Evolutionary conservation across 768 basidiomycete species (phyloP).

Genomic region (Russula virescens): DNA sequence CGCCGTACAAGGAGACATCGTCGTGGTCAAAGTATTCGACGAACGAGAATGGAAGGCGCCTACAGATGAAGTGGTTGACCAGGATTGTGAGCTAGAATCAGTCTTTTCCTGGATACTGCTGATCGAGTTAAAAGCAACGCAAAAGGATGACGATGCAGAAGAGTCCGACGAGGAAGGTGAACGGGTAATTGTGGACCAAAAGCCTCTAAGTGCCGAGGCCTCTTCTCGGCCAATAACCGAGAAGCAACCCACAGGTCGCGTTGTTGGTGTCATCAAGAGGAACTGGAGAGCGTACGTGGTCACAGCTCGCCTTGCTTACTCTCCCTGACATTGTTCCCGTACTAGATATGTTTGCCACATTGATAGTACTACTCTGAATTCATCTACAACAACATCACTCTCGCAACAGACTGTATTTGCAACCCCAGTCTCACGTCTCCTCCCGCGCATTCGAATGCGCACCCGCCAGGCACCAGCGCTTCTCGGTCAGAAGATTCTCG

Average conservation of each 20-base stretch:
- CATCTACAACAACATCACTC: constrained; percentile 69
- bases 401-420: constrained; percentile 91
- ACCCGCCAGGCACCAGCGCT: constrained; percentile 91
- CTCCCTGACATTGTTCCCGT: constrained; percentile 1
- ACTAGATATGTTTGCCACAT: constrained; percentile 89
- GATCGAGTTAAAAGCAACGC: constrained; percentile 46
- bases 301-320: constrained; percentile 3
- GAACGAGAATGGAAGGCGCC: constrained; percentile 91
- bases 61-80: constrained; percentile 88
- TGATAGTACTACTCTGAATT: constrained; percentile 81
- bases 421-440: constrained; percentile 82
- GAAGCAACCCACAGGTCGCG: constrained; percentile 84
- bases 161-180: constrained; percentile 59
- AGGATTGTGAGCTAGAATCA: constrained; percentile 56
- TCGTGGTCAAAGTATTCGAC: constrained; percentile 82
- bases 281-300: constrained; percentile 89
- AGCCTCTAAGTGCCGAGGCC: constrained; percentile 27
- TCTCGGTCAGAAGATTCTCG: constrained; percentile 90
- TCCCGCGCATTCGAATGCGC: constrained; percentile 90
- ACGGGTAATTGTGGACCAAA: constrained; percentile 31
- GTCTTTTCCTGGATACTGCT: neutral
- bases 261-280: constrained; percentile 90
- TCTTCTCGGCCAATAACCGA: constrained; percentile 38
- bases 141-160: constrained; percentile 85
- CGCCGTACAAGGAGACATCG: constrained; percentile 88